Base-by-base conservation (phyloP, 495 filamentous ascomycete genomes). In the Penicillium roqueforti region DNA sequence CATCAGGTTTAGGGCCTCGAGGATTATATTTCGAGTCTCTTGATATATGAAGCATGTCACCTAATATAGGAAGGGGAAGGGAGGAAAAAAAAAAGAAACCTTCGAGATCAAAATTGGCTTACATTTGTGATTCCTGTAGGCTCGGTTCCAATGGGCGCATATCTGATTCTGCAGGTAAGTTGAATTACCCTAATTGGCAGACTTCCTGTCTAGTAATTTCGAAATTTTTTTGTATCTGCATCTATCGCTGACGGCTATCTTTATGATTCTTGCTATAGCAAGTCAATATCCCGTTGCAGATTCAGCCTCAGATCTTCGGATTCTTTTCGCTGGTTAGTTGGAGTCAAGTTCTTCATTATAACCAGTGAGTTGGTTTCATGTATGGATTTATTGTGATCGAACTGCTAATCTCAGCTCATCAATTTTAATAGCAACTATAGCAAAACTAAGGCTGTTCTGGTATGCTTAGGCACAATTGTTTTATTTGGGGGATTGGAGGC, bases 221-320 rank as follows among this genome's bases (percentile, higher is more conserved):
- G 29, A 31, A 3, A 3, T 11, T 47, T n/a, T 18, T n/a, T 47
- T 36, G 16, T 4, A n/a, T 34, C n/a, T n/a, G 10, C 8, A 22
- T n/a, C n/a, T 25, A 16, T n/a, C 2, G 0, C 18, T 47, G 29
- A 47, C 45, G 7, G 18, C 19, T 25, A n/a, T 19, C 3, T 36
- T 13, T 4, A 31, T 23, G 18, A 16, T 25, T 16, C 37, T 37
- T 26, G 29, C 7, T 6, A 11, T 72, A 90, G 75, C 74, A 84
- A 54, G 87, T 91, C 70, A 91, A 90, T 63, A 76, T 88, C 34
- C 84, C 87, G 0, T 67, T 91, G 13, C 86, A 90, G 52, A 75
- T 89, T 8, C 87, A 91, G 68, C 85, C 87, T 6, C 87, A 90
- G 60, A 71, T 80, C 3, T 89, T 91, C 57, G 79, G 82, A 55